Evolutionary conservation across 2,329 filamentous ascomycete species (phyloP).

Genomic region (Tolypocladium sp.): DNA sequence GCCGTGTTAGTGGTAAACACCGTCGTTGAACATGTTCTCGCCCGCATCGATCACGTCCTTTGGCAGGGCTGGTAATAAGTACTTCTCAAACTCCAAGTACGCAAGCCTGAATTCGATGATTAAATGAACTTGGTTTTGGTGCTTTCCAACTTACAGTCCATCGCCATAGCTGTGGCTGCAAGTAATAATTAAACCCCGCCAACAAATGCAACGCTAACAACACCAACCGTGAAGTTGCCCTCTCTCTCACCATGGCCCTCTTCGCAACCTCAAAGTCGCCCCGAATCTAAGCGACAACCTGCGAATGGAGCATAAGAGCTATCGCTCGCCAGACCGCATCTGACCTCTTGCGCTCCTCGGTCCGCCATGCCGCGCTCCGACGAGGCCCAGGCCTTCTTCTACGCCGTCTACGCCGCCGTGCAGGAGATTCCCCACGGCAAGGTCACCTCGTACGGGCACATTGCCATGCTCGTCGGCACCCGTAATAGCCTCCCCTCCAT

Average conservation of each 20-base stretch:
- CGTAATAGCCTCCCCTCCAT: slow-evolving; percentile 47
- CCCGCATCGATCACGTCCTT: background rate
- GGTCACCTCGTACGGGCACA: slow-evolving; percentile 83
- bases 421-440: slow-evolving; percentile 76
- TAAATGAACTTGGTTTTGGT: background rate
- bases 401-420: slow-evolving; percentile 71
- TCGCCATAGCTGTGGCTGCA: too few relatives aligned
- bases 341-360: background rate
- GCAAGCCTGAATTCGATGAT: background rate
- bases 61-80: background rate
- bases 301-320: background rate
- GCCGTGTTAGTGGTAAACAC: too few relatives aligned
- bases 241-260: background rate
- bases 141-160: too few relatives aligned
- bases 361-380: slow-evolving; percentile 57
- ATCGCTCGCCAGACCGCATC: background rate
- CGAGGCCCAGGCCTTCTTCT: slow-evolving; percentile 66
- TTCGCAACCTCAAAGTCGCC: background rate
- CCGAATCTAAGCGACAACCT: background rate
- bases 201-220: background rate
- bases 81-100: background rate
- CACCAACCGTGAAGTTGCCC: background rate
- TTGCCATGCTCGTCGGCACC: slow-evolving; percentile 61
- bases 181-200: too few relatives aligned
- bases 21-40: too few relatives aligned